phyloP scores from a whole-genome alignment of 768 basidiomycete species.

The Pisolithus marmoratus region DNA sequence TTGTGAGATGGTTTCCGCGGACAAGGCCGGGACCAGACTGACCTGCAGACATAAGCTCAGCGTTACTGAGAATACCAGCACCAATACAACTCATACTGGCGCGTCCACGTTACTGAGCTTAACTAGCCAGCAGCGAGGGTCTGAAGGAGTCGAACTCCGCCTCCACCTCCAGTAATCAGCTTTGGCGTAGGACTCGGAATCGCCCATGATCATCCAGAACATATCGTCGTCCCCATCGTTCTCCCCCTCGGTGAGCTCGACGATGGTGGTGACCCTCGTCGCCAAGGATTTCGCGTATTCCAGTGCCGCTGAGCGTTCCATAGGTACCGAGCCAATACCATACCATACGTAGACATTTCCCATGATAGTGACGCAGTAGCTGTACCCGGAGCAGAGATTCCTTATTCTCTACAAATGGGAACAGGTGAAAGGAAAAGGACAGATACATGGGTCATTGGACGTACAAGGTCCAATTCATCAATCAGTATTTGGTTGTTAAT shows the following conservation, averaged over 20 bases:
- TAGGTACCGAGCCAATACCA: constrained; percentile 58
- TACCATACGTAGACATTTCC: constrained; percentile 77
- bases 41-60: constrained; percentile 35
- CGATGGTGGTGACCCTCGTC: constrained; percentile 31
- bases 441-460: constrained; percentile 5
- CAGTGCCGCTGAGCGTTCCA: constrained; percentile 58
- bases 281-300: constrained; percentile 52
- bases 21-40: constrained; percentile 37
- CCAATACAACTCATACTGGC: constrained; percentile 29
- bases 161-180: constrained; percentile 86
- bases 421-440: neutral
- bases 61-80: neutral
- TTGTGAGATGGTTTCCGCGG: constrained; percentile 32
- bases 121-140: constrained; percentile 60
- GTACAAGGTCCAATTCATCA: constrained; percentile 70
- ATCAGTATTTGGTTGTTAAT: constrained; percentile 47
- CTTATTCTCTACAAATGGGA: constrained; percentile 40
- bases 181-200: constrained; percentile 58
- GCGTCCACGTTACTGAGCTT: constrained; percentile 31
- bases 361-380: constrained; percentile 70
- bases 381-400: constrained; percentile 81
- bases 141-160: constrained; percentile 28
- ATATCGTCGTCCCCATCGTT: constrained; percentile 62
- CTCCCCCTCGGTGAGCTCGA: constrained; percentile 62
- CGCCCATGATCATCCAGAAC: constrained; percentile 86